These are phyloP conservation scores for Botrytis byssoidea DNA, from an alignment of 2,329 filamentous ascomycete species.

Conservation along the genomic window DNA sequence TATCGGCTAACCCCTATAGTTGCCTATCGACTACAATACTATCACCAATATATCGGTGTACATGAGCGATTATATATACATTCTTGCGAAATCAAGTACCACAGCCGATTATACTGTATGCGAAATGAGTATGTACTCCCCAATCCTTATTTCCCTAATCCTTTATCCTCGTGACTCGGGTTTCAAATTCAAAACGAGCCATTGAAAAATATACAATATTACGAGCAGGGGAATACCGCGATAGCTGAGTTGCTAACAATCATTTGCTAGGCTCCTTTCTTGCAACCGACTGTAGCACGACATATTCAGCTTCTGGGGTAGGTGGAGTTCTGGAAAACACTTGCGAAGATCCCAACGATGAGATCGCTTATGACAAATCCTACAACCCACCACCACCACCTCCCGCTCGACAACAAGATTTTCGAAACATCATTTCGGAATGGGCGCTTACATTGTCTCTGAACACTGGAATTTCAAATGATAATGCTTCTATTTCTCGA, in stretches of 20 bases:
- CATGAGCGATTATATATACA: conserved; percentile 58
- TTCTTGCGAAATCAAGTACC: conserved; percentile 55
- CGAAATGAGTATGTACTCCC: conserved; percentile 45
- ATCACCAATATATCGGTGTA: conserved; percentile 54
- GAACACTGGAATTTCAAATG: conserved; percentile 53
- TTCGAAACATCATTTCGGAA: conserved; percentile 53
- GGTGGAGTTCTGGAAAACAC: conserved; percentile 60
- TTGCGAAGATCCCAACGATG: conserved; percentile 58
- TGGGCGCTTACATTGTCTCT: conserved; percentile 58
- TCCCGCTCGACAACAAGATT: conserved; percentile 46
- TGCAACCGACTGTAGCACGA: conserved; percentile 65
- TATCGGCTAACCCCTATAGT: conserved; percentile 39
- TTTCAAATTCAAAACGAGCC: too few relatives aligned
- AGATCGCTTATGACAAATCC: conserved; percentile 53
- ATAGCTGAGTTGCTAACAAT: background rate
- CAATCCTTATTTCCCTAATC: background rate
- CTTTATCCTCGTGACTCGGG: background rate
- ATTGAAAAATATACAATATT: background rate
- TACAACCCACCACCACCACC: conserved; percentile 39
- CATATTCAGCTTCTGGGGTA: conserved; percentile 54
- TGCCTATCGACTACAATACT: conserved; percentile 64
- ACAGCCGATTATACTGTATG: conserved; percentile 63
- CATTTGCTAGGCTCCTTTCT: conserved; percentile 51
- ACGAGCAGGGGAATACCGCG: too few relatives aligned
- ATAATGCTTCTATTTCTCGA: conserved; percentile 58